Evolutionary conservation across 2,329 filamentous ascomycete species (phyloP), one percentile per base, ranked within the genome.

Genomic region (Cercospora sp.): DNA sequence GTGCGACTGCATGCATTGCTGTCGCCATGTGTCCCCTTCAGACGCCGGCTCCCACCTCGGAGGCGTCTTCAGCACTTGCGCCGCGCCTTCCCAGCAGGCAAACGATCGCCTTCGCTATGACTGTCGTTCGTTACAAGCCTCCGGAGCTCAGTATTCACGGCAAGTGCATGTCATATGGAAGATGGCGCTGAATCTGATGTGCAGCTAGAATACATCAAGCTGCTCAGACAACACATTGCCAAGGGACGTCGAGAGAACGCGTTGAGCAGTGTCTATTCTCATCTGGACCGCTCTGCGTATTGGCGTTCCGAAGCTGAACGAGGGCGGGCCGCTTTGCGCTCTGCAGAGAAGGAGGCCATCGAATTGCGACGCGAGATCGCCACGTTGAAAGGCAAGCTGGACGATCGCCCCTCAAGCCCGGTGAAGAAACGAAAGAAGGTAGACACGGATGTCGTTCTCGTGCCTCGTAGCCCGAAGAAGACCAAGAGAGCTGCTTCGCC

Each of bases 201-300:
- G 48, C n/a, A 16, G 13, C 8, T 66, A 75, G 75, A 78, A 42
- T 78, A 78, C 67, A 67, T 78, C 57, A 59, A 68, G 18, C 68
- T 76, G 5, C 66, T 84, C 7, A 77, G 79, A 26, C 71, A 75
- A 55, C 79, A 82, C n/a, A 74, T 75, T 57, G 73, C 70, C 28
- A 70, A 73, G 62, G 72, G 72, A 13, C 68, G 68, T 9, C 71
- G 75, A 16, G 67, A 73, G 1, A 66, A 70, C 26, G 65, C 75
- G 3, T 66, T 75, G 18, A 73, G 70, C 30, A 72, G 76, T 16
- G 59, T 69, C 0, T 71, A 77, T 48, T 75, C 72, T 9, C 78
- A 82, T 57, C 72, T 84, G 23, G 80, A 83, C 66, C 74, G 79
- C 13, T 78, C 79, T 10, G 71, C 77, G 3, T 82, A 78, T 65